Conservation (phyloP, 768 basidiomycete species). For the Lentinula sp. region DNA sequence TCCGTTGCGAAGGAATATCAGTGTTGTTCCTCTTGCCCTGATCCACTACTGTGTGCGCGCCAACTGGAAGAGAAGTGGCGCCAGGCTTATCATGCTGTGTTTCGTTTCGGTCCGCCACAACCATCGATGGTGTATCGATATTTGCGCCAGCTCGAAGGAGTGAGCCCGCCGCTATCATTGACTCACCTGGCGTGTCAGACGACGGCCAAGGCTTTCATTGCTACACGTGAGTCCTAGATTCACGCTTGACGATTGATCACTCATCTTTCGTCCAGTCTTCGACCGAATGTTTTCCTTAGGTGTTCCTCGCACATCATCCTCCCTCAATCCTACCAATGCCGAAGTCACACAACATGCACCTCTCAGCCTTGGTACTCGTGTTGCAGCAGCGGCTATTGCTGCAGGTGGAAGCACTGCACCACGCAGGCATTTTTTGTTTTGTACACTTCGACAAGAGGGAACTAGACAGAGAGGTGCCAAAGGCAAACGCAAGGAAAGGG, state of each 20-base stretch:
- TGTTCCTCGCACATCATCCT: conserved; percentile 68
- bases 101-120: conserved; percentile 85
- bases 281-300: conserved; percentile 88
- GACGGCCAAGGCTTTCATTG: conserved; percentile 84
- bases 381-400: conserved; percentile 58
- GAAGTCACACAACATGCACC: background rate
- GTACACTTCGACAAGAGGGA: conserved; percentile 62
- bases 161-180: conserved; percentile 81
- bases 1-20: conserved; percentile 91
- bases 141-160: conserved; percentile 83
- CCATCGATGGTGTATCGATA: conserved; percentile 93
- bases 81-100: conserved; percentile 81
- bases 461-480: conserved; percentile 25
- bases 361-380: conserved; percentile 42
- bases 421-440: conserved; percentile 80
- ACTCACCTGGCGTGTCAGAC: conserved; percentile 86
- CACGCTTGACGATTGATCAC: conserved; percentile 2
- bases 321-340: conserved; percentile 34
- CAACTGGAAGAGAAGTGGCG: conserved; percentile 91
- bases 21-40: conserved; percentile 85
- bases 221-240: conserved; percentile 53
- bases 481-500: conserved; percentile 8
- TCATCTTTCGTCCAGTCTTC: conserved; percentile 48
- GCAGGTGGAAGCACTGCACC: conserved; percentile 58
- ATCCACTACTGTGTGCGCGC: conserved; percentile 70